Base-by-base conservation (phyloP, 2,329 filamentous ascomycete genomes). In the Magnaporthiopsis incrustans region DNA sequence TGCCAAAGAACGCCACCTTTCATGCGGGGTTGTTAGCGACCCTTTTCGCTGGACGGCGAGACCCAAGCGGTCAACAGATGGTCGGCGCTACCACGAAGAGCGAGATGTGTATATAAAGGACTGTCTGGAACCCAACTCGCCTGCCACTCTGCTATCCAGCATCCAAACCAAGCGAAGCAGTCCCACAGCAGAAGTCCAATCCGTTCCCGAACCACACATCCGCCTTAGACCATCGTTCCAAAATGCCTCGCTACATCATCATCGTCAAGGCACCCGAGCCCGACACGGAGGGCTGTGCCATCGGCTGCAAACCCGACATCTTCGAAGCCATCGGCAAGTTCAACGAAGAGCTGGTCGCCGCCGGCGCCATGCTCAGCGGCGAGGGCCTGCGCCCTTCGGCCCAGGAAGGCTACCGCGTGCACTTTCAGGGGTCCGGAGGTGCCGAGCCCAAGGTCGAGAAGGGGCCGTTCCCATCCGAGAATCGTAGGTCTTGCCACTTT, bases 341-440 rank as follows among this genome's bases (percentile, higher is more conserved):
- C 27, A 35, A 60, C 30, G 58, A 14, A 4, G 26, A 35, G 27
- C 22, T 60, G 7, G 15, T 25, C 15, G 58, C 27, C 58, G 30
- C 58, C 14, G 58, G 58, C 58, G 30, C 73, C 56, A 67, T 74
- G 30, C 65, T 75, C 59, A 66, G 66, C 26, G 71, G 65, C 1
- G 71, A 72, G 6, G 73, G 69, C 56, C 67, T 75, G 44, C 67
- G 64, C 4, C 67, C 69, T 12, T 72, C 71, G 0, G 66, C 70
- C 8, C 68, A 71, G 25, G 58, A 60, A 4, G 67, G 71, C 62
- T 72, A 71, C 57, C 71, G 70, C 32, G 59, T 75, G 60, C 67
- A 64, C 4, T 75, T 72, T 63, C 68, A 67, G 12, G 60, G 65
- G 12, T 65, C 64, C 1, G 8, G 12, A 4, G 44, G 22, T 8